A percentile compares a stretch with the other conserved stretches of the same genome.
Conservation (phyloP, 129 eudicot genomes). For the Tagetes erecta region DNA sequence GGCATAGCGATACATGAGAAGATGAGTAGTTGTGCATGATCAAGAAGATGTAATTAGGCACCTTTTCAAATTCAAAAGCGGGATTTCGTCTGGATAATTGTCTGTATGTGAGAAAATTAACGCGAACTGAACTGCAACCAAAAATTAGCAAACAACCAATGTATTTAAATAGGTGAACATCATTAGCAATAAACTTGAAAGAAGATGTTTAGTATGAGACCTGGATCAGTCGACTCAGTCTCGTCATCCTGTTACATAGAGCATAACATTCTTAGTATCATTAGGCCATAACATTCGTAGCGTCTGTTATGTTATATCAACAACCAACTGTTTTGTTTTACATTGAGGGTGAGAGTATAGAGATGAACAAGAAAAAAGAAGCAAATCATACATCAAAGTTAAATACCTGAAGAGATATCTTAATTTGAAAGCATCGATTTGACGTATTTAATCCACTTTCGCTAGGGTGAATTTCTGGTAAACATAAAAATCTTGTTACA, state of each 20-base stretch:
- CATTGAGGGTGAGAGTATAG: neutral
- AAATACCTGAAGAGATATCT: constrained; percentile 60
- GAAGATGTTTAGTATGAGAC: constrained; percentile 37
- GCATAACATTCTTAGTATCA: constrained; percentile 11
- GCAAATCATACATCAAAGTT: neutral
- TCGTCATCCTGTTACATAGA: constrained; percentile 62
- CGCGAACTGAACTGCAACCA: constrained; percentile 75
- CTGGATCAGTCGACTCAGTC: constrained; percentile 48
- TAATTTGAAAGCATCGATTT: constrained; percentile 67
- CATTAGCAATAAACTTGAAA: constrained; percentile 25
- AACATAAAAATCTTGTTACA: neutral
- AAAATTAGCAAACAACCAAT: constrained; percentile 9
- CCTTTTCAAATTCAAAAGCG: constrained; percentile 77
- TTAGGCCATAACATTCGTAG: neutral
- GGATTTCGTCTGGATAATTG: constrained; percentile 96
- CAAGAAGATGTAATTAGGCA: constrained; percentile 25
- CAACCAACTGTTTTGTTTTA: neutral
- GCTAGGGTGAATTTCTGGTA: constrained; percentile 81
- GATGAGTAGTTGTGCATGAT: neutral
- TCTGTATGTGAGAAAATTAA: constrained; percentile 88
- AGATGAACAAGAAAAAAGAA: neutral
- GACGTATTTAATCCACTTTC: constrained; percentile 90
- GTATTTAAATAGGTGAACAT: constrained; percentile 9
- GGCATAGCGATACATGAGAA: constrained; percentile 17
- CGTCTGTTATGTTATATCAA: neutral